These are phyloP conservation scores for Hemisphaericaspora xylanilytica DNA, from an alignment of 1,139 yeast species.

Conservation along the genomic window DNA sequence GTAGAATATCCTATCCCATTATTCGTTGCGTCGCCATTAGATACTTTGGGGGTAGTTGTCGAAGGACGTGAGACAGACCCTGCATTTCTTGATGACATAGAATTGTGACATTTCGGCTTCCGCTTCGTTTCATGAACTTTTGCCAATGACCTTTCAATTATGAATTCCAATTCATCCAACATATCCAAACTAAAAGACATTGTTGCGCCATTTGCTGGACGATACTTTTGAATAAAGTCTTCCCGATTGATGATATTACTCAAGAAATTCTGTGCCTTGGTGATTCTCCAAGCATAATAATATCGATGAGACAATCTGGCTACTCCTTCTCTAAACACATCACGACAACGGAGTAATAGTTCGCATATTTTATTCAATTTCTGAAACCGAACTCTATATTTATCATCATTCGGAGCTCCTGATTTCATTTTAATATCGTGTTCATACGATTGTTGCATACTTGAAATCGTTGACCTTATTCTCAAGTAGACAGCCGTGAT, in stretches of 20 bases:
- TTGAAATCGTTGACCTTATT: constrained; percentile 11
- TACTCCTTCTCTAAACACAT: constrained; percentile 19
- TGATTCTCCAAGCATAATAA: constrained; percentile 38
- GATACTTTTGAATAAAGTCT: constrained; percentile 19
- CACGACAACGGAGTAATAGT: constrained; percentile 18
- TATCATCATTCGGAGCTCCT: constrained; percentile 8
- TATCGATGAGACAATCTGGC: constrained; percentile 28
- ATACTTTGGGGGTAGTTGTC: no score
- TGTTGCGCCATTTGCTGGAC: constrained; percentile 11
- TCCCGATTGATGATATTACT: constrained; percentile 22
- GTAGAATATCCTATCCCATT: neutral
- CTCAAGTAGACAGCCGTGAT: constrained; percentile 24
- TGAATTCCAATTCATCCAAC: constrained; percentile 22
- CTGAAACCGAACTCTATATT: constrained; percentile 14
- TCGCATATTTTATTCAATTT: constrained; percentile 15
- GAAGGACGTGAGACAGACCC: no score
- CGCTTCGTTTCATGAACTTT: constrained; percentile 12
- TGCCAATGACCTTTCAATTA: constrained; percentile 17
- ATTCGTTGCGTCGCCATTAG: no score
- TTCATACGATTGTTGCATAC: constrained; percentile 10
- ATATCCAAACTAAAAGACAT: constrained; percentile 16
- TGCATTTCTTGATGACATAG: constrained; percentile 1
- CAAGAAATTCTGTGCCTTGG: constrained; percentile 30
- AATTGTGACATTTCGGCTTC: constrained; percentile 1
- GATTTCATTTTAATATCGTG: constrained; percentile 14